Evolutionary conservation across 495 filamentous ascomycete species (phyloP).

Genomic region (Penicillium roqueforti): DNA sequence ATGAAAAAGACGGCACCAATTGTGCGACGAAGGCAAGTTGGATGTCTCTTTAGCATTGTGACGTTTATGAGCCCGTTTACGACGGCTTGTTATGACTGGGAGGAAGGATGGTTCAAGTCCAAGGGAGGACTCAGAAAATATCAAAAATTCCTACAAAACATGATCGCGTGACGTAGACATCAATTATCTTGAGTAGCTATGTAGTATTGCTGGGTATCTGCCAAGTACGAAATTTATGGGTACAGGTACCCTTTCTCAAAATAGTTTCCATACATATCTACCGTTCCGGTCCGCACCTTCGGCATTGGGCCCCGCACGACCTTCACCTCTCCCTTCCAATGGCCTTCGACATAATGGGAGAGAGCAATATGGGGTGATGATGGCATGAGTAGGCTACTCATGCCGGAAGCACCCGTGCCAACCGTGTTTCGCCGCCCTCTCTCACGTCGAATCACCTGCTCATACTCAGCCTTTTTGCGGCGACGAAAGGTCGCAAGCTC

Average conservation of each 20-base stretch:
- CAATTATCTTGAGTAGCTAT: not conserved
- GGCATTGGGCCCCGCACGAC: conserved; percentile 43
- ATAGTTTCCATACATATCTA: conserved; percentile 53
- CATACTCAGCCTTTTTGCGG: conserved; percentile 42
- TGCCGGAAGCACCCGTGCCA: conserved; percentile 18
- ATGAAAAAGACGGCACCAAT: conserved; percentile 17
- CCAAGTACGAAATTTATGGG: conserved; percentile 28
- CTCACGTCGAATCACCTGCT: conserved; percentile 31
- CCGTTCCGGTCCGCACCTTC: conserved; percentile 39
- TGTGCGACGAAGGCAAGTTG: conserved; percentile 21
- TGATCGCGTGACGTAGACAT: conserved; percentile 1
- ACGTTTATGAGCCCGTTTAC: conserved; percentile 14
- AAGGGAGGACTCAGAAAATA: conserved; percentile 18
- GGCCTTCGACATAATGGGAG: conserved; percentile 42
- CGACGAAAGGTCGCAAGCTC: conserved; percentile 48
- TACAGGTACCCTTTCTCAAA: conserved; percentile 53
- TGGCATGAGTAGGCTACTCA: conserved; percentile 10
- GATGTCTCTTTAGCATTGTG: conserved; percentile 25
- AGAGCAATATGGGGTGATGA: conserved; percentile 25
- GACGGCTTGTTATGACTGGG: conserved; percentile 20
- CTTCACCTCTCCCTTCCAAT: conserved; percentile 55
- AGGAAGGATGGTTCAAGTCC: conserved; percentile 14
- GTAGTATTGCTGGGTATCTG: not conserved
- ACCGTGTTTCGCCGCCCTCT: conserved; percentile 26
- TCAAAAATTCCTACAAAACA: conserved; percentile 18